A percentile compares a stretch with the other conserved stretches of the same genome.
Conservation (phyloP, 768 basidiomycete species). For the Pilatotrama ljubarskyi region DNA sequence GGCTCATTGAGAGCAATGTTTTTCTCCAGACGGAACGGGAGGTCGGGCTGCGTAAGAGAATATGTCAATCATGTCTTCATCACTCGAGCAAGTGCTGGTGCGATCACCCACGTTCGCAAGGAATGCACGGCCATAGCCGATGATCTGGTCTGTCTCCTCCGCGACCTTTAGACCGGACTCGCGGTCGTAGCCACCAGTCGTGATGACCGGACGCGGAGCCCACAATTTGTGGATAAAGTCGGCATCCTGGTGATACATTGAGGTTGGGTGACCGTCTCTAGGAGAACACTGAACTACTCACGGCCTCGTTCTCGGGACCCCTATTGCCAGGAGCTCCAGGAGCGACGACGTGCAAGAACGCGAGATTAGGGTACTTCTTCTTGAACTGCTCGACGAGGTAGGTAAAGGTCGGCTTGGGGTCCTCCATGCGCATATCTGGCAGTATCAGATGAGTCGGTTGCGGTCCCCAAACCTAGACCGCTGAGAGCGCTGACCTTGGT, state of each 20-base stretch:
- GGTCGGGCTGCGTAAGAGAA: constrained; percentile 42
- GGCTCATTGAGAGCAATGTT: constrained; percentile 36
- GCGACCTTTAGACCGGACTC: constrained; percentile 24
- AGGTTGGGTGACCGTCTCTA: no score
- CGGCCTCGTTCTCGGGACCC: constrained; percentile 5
- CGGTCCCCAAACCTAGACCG: neutral
- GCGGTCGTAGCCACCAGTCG: constrained; percentile 26
- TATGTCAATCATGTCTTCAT: no score
- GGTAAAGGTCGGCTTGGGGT: constrained; percentile 56
- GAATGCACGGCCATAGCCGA: constrained; percentile 31
- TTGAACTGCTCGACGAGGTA: constrained; percentile 47
- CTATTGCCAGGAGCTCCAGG: constrained; percentile 12
- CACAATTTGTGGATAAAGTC: constrained; percentile 27
- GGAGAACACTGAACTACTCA: neutral
- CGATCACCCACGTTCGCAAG: constrained; percentile 31
- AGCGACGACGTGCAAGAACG: constrained; percentile 40
- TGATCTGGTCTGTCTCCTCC: constrained; percentile 26
- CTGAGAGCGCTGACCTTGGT: constrained; percentile 2
- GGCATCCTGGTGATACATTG: constrained; percentile 6
- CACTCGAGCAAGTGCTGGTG: neutral
- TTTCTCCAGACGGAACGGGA: constrained; percentile 38
- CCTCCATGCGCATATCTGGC: constrained; percentile 47
- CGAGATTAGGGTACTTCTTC: constrained; percentile 39
- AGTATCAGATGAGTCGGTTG: neutral
- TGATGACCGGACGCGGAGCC: constrained; percentile 26